phyloP scores from a whole-genome alignment of 805 yeast species.

The Kuraishia ogatae region DNA sequence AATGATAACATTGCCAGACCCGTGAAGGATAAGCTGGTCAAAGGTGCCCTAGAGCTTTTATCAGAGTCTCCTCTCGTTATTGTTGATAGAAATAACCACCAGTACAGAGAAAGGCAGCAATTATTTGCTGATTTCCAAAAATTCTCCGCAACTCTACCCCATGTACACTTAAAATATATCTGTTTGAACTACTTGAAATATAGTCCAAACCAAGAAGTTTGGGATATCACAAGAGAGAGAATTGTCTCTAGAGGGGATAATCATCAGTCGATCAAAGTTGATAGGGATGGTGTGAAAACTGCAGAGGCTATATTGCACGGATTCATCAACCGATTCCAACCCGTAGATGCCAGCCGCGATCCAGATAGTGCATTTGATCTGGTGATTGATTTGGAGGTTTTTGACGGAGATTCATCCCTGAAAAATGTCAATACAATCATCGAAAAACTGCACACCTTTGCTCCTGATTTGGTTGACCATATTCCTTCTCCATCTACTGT shows the following conservation, averaged over 20 bases:
- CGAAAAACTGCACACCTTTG: conserved; percentile 10
- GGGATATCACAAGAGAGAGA: conserved; percentile 48
- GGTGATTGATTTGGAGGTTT: conserved; percentile 48
- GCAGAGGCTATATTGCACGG: conserved; percentile 64
- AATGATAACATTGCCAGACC: conserved; percentile 62
- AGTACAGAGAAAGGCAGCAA: conserved; percentile 57
- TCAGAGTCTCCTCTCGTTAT: conserved; percentile 43
- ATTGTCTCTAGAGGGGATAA: conserved; percentile 71
- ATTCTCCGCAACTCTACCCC: conserved; percentile 33
- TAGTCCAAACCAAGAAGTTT: conserved; percentile 22
- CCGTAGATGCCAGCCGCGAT: conserved; percentile 29
- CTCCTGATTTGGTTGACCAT: conserved; percentile 32
- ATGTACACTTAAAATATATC: conserved; percentile 44
- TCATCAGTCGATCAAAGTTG: conserved; percentile 71
- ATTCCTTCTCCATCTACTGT: conserved; percentile 34
- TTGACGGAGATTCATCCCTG: conserved; percentile 33
- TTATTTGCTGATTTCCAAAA: conserved; percentile 44
- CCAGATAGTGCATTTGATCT: conserved; percentile 68
- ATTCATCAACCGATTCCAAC: conserved; percentile 63
- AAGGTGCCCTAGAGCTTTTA: conserved; percentile 32
- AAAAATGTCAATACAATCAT: background rate
- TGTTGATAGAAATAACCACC: conserved; percentile 81
- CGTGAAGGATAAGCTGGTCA: conserved; percentile 41
- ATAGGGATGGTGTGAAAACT: conserved; percentile 33
- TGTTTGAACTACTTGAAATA: conserved; percentile 57